These are phyloP conservation scores for Heterobasidion annosum DNA, from an alignment of 1,284 basidiomycete genomes.

Conservation along the genomic window DNA sequence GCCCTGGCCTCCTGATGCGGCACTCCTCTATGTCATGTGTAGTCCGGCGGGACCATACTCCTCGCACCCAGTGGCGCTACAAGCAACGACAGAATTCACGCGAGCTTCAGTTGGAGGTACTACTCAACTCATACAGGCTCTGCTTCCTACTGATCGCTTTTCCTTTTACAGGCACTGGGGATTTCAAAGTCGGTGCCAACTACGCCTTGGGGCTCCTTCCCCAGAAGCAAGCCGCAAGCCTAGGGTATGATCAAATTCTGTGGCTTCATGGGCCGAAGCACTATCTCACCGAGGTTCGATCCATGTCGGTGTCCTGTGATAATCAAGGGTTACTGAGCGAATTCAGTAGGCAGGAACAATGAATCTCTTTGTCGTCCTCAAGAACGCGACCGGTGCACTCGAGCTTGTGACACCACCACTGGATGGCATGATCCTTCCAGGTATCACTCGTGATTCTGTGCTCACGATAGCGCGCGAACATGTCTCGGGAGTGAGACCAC, in stretches of 20 bases:
- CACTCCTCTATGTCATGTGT: slow-evolving; percentile 91
- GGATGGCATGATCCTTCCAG: slow-evolving; percentile 93
- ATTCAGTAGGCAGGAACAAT: slow-evolving; percentile 75
- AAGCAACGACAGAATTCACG: slow-evolving; percentile 86
- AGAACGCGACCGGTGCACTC: slow-evolving; percentile 60
- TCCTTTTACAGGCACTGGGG: slow-evolving; percentile 59
- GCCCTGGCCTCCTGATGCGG: slow-evolving; percentile 27
- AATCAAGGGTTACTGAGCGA: neutral
- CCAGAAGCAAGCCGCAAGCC: slow-evolving; percentile 72
- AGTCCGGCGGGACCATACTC: slow-evolving; percentile 96
- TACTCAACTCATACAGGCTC: neutral
- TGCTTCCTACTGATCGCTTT: neutral
- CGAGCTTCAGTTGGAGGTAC: slow-evolving; percentile 82
- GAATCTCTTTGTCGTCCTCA: slow-evolving; percentile 91
- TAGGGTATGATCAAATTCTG: slow-evolving; percentile 91
- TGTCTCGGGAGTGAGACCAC: slow-evolving; percentile 40
- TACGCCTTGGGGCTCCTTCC: slow-evolving; percentile 88
- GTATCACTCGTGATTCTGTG: slow-evolving; percentile 93
- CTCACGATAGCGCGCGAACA: slow-evolving; percentile 79
- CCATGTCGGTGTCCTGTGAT: neutral
- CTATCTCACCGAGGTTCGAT: slow-evolving; percentile 64
- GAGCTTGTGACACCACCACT: slow-evolving; percentile 90
- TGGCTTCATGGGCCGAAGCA: slow-evolving; percentile 91
- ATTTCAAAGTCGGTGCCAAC: slow-evolving; percentile 88
- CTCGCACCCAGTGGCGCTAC: slow-evolving; percentile 82